Evolutionary conservation across 768 basidiomycete genomes (phyloP).

Genomic region (Tephrocybe rancida): DNA sequence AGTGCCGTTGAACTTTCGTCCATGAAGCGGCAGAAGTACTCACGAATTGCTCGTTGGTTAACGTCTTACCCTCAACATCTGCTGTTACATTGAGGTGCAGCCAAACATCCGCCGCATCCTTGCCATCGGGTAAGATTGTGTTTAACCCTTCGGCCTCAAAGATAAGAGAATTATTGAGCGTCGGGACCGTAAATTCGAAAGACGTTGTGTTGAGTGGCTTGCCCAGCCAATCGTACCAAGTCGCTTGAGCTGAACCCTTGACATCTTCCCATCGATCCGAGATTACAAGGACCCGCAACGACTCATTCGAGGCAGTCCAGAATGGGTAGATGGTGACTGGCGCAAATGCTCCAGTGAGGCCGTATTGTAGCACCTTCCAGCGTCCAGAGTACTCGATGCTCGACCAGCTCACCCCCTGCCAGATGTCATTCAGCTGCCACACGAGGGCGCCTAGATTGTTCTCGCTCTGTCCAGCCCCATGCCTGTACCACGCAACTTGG

Average conservation of each 20-base stretch:
- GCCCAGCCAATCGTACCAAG: conserved; percentile 62
- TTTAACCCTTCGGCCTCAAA: conserved; percentile 40
- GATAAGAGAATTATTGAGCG: conserved; percentile 52
- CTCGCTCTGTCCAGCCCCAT: conserved; percentile 58
- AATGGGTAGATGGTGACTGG: conserved; percentile 57
- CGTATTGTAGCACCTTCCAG: conserved; percentile 63
- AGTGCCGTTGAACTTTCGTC: neutral
- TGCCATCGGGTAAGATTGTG: conserved; percentile 46
- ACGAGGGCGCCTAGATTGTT: conserved; percentile 61
- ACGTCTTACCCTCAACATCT: conserved; percentile 36
- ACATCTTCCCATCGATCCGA: conserved; percentile 54
- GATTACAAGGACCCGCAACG: conserved; percentile 48
- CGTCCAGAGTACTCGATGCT: conserved; percentile 58
- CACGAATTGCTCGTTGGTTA: conserved; percentile 57
- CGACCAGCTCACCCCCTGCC: conserved; percentile 61
- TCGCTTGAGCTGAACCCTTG: conserved; percentile 46
- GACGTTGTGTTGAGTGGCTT: conserved; percentile 36
- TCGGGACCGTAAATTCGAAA: conserved; percentile 43
- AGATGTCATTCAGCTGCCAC: conserved; percentile 64
- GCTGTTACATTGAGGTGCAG: conserved; percentile 53
- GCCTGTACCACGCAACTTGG: conserved; percentile 59
- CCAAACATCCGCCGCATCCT: conserved; percentile 47
- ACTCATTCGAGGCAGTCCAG: conserved; percentile 52
- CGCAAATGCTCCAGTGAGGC: conserved; percentile 42
- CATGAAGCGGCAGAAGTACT: conserved; percentile 16